Percentiles rank a stretch among this genome's conserved stretches.
Conservation (phyloP, 768 basidiomycete genomes). For the Podaxis carcinomalis region DNA sequence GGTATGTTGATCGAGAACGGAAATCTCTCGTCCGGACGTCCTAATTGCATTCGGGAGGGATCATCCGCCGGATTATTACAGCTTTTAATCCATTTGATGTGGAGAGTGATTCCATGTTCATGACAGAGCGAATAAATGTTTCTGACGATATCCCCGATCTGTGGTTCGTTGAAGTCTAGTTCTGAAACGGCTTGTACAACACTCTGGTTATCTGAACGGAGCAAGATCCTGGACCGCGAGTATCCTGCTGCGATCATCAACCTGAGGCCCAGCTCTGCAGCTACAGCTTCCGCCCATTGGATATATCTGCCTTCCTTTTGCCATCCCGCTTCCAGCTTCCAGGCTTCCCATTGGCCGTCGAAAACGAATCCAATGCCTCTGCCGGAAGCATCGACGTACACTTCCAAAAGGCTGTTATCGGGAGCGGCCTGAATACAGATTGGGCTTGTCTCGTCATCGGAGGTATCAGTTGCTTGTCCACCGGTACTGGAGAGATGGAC, state of each 20-base stretch:
- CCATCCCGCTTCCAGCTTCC: constrained; percentile 31
- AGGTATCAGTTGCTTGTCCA: neutral
- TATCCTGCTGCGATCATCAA: constrained; percentile 23
- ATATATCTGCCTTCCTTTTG: constrained; percentile 25
- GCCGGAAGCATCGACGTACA: neutral
- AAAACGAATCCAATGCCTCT: constrained; percentile 19
- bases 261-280: constrained; percentile 35
- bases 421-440: neutral
- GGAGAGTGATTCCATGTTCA: constrained; percentile 19
- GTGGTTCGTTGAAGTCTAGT: constrained; percentile 17
- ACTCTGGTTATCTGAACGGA: constrained; percentile 39
- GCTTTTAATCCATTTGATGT: constrained; percentile 25
- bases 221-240: constrained; percentile 17
- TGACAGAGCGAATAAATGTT: constrained; percentile 22
- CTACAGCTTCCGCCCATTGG: constrained; percentile 43
- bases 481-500: neutral
- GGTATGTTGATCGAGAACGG: constrained; percentile 11
- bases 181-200: constrained; percentile 30
- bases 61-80: constrained; percentile 29
- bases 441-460: neutral
- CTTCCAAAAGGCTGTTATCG: neutral
- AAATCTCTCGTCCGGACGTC: constrained; percentile 12
- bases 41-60: constrained; percentile 20
- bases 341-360: constrained; percentile 32
- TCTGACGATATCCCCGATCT: constrained; percentile 25